phyloP scores from a whole-genome alignment of 345 rosid genomes.

The Acer yangbiense region DNA sequence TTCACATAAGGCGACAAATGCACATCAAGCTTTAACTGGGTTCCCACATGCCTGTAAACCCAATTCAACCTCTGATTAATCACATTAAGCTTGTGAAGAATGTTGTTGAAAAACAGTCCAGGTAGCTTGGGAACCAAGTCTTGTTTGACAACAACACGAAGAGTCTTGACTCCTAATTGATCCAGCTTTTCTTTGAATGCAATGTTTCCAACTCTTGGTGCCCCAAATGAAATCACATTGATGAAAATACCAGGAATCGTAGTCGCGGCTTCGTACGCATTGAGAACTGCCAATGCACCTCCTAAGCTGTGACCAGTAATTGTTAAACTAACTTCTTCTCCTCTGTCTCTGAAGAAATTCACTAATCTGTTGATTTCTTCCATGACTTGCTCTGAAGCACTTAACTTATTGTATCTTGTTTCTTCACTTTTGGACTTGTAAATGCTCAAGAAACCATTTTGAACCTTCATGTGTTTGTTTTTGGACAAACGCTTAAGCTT shows the following conservation, averaged over 20 bases:
- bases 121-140: slow-evolving; percentile 66
- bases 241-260: slow-evolving; percentile 41
- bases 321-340: slow-evolving; percentile 59
- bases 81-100: slow-evolving; percentile 42
- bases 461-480: slow-evolving; percentile 42
- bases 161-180: slow-evolving; percentile 48
- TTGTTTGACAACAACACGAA: slow-evolving; percentile 55
- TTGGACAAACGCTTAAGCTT: slow-evolving; percentile 39
- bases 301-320: slow-evolving; percentile 64
- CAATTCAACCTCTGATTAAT: slow-evolving; percentile 42
- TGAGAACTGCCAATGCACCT: slow-evolving; percentile 63
- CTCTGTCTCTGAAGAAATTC: slow-evolving; percentile 34
- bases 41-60: slow-evolving; percentile 68
- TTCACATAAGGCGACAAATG: slow-evolving; percentile 49
- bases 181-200: slow-evolving; percentile 52
- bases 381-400: slow-evolving; percentile 67
- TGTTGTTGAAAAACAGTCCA: slow-evolving; percentile 51
- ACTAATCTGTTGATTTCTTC: slow-evolving; percentile 47
- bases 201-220: slow-evolving; percentile 70
- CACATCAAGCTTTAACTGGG: slow-evolving; percentile 50
- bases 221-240: slow-evolving; percentile 61
- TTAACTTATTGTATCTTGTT: slow-evolving; percentile 52
- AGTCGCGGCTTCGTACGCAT: slow-evolving; percentile 53
- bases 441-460: slow-evolving; percentile 53
- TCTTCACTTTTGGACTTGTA: slow-evolving; percentile 53